Percentiles rank a stretch among this genome's conserved stretches.
Evolutionary conservation across 2,329 filamentous ascomycete species (phyloP).

Genomic region (Plenodomus lindquistii): DNA sequence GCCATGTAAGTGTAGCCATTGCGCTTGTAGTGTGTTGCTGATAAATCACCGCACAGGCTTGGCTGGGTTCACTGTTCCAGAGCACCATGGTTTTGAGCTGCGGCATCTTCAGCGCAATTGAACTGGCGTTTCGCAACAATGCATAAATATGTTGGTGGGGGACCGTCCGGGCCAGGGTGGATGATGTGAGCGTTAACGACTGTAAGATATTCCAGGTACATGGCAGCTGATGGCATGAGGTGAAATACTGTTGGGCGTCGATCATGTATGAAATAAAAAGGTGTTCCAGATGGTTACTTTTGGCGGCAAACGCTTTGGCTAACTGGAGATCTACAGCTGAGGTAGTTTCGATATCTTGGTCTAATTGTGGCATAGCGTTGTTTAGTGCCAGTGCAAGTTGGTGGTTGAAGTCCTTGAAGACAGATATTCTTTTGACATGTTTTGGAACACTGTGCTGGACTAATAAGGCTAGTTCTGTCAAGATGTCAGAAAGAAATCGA

Average conservation of each 20-base stretch:
- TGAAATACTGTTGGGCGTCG: slow-evolving; percentile 25
- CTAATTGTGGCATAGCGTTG: slow-evolving; percentile 17
- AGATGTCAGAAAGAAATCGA: slow-evolving; percentile 16
- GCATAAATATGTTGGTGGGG: slow-evolving; percentile 19
- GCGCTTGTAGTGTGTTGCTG: slow-evolving; percentile 19
- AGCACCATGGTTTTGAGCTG: slow-evolving; percentile 25
- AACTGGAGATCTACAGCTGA: slow-evolving; percentile 17
- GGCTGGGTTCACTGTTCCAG: slow-evolving; percentile 23
- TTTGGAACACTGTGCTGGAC: slow-evolving; percentile 19
- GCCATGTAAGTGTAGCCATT: slow-evolving; percentile 25
- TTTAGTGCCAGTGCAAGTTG: slow-evolving; percentile 21
- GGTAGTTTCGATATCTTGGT: slow-evolving; percentile 15
- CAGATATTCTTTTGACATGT: slow-evolving; percentile 23
- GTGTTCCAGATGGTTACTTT: slow-evolving; percentile 22
- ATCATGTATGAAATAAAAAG: slow-evolving; percentile 27
- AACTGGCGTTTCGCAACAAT: slow-evolving; percentile 25
- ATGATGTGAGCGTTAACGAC: slow-evolving; percentile 24
- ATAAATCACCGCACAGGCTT: slow-evolving; percentile 24
- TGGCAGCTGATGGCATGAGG: slow-evolving; percentile 24
- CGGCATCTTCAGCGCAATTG: slow-evolving; percentile 22
- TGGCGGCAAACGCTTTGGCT: slow-evolving; percentile 21
- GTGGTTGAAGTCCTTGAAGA: slow-evolving; percentile 24
- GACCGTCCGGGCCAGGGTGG: slow-evolving; percentile 17
- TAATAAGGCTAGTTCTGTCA: slow-evolving; percentile 20
- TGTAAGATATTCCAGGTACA: slow-evolving; percentile 25